Base-by-base conservation (phyloP, 2,329 filamentous ascomycete genomes). In the Coniochaeta sp. region DNA sequence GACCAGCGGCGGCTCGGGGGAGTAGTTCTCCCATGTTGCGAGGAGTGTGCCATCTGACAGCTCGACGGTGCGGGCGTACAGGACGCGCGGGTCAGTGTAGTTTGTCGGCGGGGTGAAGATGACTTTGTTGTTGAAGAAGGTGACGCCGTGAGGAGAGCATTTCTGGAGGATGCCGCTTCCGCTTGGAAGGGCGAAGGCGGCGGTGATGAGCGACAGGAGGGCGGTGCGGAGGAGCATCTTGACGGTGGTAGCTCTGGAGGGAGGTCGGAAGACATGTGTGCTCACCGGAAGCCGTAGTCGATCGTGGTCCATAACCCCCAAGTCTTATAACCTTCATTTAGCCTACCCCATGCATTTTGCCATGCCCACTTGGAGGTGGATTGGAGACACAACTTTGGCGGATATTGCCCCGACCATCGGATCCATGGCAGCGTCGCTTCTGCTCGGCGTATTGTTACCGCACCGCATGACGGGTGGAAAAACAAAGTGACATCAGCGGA, bases 1-100 rank as follows among this genome's bases (percentile, higher is more conserved):
- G 12, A 83, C 81, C 1, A 74, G 67, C 1, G 82, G 83, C 17
- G 81, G 82, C 65, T 86, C 77, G 7, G 79, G 79, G 19, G 77
- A 79, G 72, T 83, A 82, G 72, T 82, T 82, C 65, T 82, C 80
- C 79, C 80, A 82, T 0, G 81, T 83, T 28, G 77, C 77, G 16
- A 84, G 72, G 12, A 83, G 73, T 19, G 76, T 74, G n/a, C 79
- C 73, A 62, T 77, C 75, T 1, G 70, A 67, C 8, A 81, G 73
- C 68, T 81, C 73, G 6, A 74, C 70, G 4, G 74, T 73, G 16
- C 78, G 77, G 9, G 77, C 71, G 59, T 80, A 80, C 6, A 80
- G 70, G 2, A 77, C 73, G 11, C 73, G 70, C 0, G 77, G 77
- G 55, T 76, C 72, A 0, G 72, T 79, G 67, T 76, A 79, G 65